Percentiles rank a stretch among this genome's conserved stretches.
These are phyloP conservation scores for Vaccinium corymbosum DNA, from an alignment of 148 eudicot species.

Conservation along the genomic window DNA sequence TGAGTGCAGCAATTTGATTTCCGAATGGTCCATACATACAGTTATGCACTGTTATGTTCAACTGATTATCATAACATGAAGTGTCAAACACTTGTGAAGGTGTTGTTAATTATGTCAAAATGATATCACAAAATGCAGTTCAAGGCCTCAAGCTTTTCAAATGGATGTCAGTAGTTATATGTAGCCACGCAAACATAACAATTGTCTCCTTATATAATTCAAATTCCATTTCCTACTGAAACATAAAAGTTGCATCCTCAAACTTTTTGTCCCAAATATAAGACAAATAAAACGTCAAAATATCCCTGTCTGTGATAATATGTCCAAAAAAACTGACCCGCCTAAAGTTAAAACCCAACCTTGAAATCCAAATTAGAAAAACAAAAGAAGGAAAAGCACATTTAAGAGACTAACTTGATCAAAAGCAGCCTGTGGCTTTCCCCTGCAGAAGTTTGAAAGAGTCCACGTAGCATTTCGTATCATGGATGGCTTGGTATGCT, in stretches of 20 bases:
- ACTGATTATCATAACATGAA: neutral
- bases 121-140: neutral
- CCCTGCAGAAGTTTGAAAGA: constrained; percentile 48
- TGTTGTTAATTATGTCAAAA: neutral
- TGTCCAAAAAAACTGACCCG: neutral
- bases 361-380: neutral
- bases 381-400: neutral
- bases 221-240: neutral
- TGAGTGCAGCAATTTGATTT: neutral
- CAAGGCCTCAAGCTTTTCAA: neutral
- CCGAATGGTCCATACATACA: neutral
- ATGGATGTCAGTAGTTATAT: neutral
- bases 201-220: neutral
- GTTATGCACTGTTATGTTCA: neutral
- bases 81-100: too few relatives aligned
- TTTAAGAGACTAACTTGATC: constrained; percentile 29
- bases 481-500: constrained; percentile 47
- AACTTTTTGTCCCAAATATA: neutral
- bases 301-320: neutral
- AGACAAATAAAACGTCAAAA: neutral
- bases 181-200: neutral
- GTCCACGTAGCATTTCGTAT: constrained; percentile 56
- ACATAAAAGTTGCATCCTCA: neutral
- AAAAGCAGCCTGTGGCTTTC: constrained; percentile 45
- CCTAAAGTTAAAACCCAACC: neutral